Percentiles rank a stretch among this genome's conserved stretches.
Evolutionary conservation across 345 rosid species (phyloP).

Genomic region (Rhizophora apiculata): DNA sequence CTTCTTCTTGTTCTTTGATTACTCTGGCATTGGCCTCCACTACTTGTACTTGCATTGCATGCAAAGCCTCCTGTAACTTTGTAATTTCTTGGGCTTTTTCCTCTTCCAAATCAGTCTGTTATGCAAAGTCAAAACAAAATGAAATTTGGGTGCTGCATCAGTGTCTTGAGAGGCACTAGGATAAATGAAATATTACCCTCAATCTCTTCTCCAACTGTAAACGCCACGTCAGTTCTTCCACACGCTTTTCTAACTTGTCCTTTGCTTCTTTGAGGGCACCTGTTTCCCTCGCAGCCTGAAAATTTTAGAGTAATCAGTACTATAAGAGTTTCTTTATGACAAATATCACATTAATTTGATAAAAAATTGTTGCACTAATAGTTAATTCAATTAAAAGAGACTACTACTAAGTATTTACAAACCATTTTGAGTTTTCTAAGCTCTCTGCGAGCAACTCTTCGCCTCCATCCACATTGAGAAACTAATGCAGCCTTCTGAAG

Average conservation of each 20-base stretch:
- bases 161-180: background rate
- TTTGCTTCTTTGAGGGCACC: constrained; percentile 98
- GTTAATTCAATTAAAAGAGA: background rate
- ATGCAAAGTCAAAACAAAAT: constrained; percentile 13
- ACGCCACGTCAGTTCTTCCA: constrained; percentile 97
- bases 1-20: constrained; percentile 81
- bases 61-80: constrained; percentile 79
- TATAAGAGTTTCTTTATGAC: constrained; percentile 11
- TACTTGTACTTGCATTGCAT: constrained; percentile 69
- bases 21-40: constrained; percentile 85
- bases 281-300: constrained; percentile 89
- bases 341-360: background rate
- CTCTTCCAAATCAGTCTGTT: constrained; percentile 88
- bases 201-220: constrained; percentile 92
- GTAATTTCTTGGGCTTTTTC: constrained; percentile 87
- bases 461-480: constrained; percentile 96
- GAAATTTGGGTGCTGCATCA: background rate
- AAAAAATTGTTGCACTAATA: too few species aligned
- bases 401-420: constrained; percentile 1
- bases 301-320: constrained; percentile 25
- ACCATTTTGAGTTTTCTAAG: constrained; percentile 93
- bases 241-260: constrained; percentile 97
- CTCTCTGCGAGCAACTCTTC: constrained; percentile 88
- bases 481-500: constrained; percentile 78
- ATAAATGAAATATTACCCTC: constrained; percentile 52